Percentiles rank a stretch among this genome's conserved stretches.
Conservation (phyloP, 1,284 basidiomycete genomes). For the Boletus holoroseus region DNA sequence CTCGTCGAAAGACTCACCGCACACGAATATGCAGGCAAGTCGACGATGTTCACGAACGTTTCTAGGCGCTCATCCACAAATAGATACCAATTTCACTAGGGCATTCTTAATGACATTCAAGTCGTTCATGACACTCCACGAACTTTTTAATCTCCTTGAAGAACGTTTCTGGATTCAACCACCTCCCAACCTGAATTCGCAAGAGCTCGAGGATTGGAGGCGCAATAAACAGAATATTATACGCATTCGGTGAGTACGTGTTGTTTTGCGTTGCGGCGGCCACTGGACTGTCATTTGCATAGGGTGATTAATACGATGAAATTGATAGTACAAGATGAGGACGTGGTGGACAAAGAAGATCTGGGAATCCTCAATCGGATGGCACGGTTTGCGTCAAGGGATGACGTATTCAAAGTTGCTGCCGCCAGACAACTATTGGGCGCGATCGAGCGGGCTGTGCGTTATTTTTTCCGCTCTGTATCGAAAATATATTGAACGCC, state of each 20-base stretch:
- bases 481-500: background rate
- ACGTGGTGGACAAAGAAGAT: conserved; percentile 55
- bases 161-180: conserved; percentile 62
- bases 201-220: conserved; percentile 62
- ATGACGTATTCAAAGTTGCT: conserved; percentile 40
- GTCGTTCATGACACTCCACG: conserved; percentile 66
- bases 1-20: conserved; percentile 69
- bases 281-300: conserved; percentile 1
- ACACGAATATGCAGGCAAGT: conserved; percentile 56
- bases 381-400: conserved; percentile 48
- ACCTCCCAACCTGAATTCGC: conserved; percentile 47
- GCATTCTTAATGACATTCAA: conserved; percentile 82
- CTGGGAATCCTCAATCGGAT: conserved; percentile 49
- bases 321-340: conserved; percentile 52
- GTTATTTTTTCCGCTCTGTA: conserved; percentile 23
- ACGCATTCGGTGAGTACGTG: conserved; percentile 49
- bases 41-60: background rate
- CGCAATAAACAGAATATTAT: conserved; percentile 68
- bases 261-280: background rate
- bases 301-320: conserved; percentile 60
- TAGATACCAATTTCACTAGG: conserved; percentile 63
- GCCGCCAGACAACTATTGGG: conserved; percentile 52
- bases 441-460: conserved; percentile 50
- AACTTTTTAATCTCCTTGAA: conserved; percentile 61
- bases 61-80: conserved; percentile 3